Evolutionary conservation across 768 basidiomycete genomes (phyloP).

Genomic region (Russula ochroleuca): DNA sequence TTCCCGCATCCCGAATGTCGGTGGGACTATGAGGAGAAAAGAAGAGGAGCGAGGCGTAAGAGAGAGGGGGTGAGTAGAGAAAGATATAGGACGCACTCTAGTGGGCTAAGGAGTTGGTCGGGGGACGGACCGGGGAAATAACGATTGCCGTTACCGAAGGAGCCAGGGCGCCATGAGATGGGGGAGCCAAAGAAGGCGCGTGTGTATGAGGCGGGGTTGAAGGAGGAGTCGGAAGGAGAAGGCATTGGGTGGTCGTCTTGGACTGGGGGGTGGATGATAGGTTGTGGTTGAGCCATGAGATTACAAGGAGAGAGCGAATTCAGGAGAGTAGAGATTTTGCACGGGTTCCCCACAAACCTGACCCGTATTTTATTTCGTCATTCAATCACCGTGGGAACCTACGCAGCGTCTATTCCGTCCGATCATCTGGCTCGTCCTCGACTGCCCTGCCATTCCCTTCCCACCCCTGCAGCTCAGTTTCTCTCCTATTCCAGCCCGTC

Average conservation of each 20-base stretch:
- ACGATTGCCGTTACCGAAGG: constrained; percentile 58
- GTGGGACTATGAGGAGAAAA: constrained; percentile 35
- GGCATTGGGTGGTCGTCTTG: constrained; percentile 35
- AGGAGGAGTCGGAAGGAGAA: constrained; percentile 50
- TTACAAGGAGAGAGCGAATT: not conserved
- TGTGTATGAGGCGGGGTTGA: constrained; percentile 64
- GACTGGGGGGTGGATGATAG: constrained; percentile 41
- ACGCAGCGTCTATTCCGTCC: not conserved
- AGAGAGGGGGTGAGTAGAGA: not conserved
- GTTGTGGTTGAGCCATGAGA: constrained; percentile 42
- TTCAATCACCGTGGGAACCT: not conserved
- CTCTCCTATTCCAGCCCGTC: not conserved
- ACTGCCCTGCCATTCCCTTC: not conserved
- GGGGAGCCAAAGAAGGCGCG: constrained; percentile 68
- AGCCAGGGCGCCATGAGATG: constrained; percentile 64
- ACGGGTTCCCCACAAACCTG: not conserved
- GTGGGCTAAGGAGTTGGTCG: constrained; percentile 50
- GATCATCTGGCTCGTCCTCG: not conserved
- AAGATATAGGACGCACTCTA: constrained; percentile 52
- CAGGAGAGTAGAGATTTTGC: not conserved
- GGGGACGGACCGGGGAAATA: constrained; percentile 62
- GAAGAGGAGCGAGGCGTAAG: not conserved
- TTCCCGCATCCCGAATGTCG: constrained; percentile 43
- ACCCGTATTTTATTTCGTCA: constrained; percentile 18
- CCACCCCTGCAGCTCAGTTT: not conserved